Conservation (phyloP, 2,329 filamentous ascomycete genomes). For the Aspergillus ochraceoroseus region DNA sequence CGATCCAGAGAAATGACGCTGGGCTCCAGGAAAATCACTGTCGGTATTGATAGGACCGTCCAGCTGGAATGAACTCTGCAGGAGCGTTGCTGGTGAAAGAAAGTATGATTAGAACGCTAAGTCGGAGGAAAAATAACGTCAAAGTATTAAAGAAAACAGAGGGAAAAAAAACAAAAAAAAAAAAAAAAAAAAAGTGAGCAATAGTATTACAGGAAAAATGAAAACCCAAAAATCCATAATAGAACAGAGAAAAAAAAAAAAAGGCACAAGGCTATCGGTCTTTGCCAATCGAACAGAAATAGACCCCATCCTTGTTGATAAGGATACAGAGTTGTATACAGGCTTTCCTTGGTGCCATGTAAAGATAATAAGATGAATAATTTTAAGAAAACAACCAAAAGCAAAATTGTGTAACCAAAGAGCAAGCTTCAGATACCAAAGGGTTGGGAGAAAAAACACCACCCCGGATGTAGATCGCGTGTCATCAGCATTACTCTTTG, state of each 20-base stretch:
- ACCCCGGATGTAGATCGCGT: slow-evolving; percentile 22
- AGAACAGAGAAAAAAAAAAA: slow-evolving; percentile 17
- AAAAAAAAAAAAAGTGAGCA: slow-evolving; percentile 1
- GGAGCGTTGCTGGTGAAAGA: slow-evolving; percentile 28
- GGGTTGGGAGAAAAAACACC: slow-evolving; percentile 16
- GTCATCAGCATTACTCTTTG: slow-evolving; percentile 13
- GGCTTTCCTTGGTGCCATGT: slow-evolving; percentile 19
- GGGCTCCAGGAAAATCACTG: slow-evolving; percentile 38
- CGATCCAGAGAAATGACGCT: slow-evolving; percentile 34
- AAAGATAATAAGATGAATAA: slow-evolving; percentile 16
- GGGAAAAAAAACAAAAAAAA: slow-evolving; percentile 23
- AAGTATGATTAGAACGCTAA: slow-evolving; percentile 24
- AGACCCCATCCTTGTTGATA: slow-evolving; percentile 23
- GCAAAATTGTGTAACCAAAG: slow-evolving; percentile 16
- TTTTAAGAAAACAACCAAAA: slow-evolving; percentile 11
- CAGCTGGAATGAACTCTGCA: slow-evolving; percentile 37
- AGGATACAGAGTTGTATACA: slow-evolving; percentile 16
- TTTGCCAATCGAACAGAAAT: slow-evolving; percentile 22
- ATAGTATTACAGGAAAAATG: slow-evolving; percentile 12
- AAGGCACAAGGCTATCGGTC: slow-evolving; percentile 15
- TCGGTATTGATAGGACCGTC: slow-evolving; percentile 39
- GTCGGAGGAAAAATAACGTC: slow-evolving; percentile 13
- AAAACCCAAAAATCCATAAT: slow-evolving; percentile 16
- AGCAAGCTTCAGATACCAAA: slow-evolving; percentile 17
- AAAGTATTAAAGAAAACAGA: slow-evolving; percentile 27